phyloP scores from a whole-genome alignment of 129 eudicot genomes.

The Flaveria ramosissima region DNA sequence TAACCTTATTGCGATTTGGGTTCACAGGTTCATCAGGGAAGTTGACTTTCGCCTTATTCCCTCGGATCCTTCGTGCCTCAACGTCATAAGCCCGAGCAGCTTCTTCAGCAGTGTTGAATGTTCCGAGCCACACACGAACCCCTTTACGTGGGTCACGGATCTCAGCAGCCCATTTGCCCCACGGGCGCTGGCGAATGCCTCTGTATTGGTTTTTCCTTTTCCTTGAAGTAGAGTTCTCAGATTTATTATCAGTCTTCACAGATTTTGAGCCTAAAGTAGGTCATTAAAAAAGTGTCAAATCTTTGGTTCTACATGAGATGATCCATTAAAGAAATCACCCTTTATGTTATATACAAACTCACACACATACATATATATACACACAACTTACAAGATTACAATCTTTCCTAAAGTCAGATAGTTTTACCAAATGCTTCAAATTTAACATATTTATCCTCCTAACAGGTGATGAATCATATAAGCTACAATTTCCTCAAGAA shows the following conservation, averaged over 20 bases:
- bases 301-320: neutral
- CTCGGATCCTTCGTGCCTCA: slow-evolving; percentile 90
- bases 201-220: slow-evolving; percentile 86
- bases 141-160: slow-evolving; percentile 97
- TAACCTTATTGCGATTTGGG: slow-evolving; percentile 37
- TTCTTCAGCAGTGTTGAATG: slow-evolving; percentile 95
- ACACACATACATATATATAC: no score
- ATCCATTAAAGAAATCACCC: neutral
- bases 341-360: neutral
- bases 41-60: slow-evolving; percentile 88
- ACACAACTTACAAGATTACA: neutral
- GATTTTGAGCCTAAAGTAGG: slow-evolving; percentile 42
- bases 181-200: slow-evolving; percentile 94
- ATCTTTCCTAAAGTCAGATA: neutral
- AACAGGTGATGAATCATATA: neutral
- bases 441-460: neutral
- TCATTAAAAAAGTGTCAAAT: neutral
- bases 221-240: slow-evolving; percentile 62
- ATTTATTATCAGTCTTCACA: slow-evolving; percentile 45
- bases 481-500: neutral
- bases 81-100: slow-evolving; percentile 98
- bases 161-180: slow-evolving; percentile 99
- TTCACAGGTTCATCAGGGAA: slow-evolving; percentile 66
- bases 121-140: slow-evolving; percentile 96
- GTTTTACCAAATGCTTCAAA: neutral